phyloP scores from a whole-genome alignment of 2,329 filamentous ascomycete species.

The Mycocentrospora acerina region DNA sequence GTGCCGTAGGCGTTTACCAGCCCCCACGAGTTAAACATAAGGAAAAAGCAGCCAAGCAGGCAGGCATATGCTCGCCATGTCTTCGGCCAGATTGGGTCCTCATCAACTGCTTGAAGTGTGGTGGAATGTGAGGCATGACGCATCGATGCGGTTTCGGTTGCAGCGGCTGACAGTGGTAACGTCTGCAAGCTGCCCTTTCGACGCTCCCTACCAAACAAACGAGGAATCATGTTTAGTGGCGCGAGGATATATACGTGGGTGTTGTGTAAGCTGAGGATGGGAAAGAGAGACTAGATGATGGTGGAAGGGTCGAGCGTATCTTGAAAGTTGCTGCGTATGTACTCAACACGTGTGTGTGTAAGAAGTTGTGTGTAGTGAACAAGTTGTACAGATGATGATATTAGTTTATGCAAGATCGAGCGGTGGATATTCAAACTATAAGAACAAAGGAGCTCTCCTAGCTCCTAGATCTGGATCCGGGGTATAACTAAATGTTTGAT shows the following conservation, averaged over 20 bases:
- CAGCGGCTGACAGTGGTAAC: constrained; percentile 27
- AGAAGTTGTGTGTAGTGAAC: constrained; percentile 14
- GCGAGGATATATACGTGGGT: too few relatives aligned
- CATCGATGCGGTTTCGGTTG: constrained; percentile 27
- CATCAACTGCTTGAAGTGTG: constrained; percentile 11
- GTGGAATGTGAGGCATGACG: constrained; percentile 15
- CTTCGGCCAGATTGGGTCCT: constrained; percentile 47
- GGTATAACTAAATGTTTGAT: constrained; percentile 17
- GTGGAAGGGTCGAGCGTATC: not conserved
- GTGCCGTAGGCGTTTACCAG: constrained; percentile 54
- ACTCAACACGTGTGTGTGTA: constrained; percentile 23
- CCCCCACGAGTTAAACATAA: constrained; percentile 55
- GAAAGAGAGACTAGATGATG: too few relatives aligned
- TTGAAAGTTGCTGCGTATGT: constrained; percentile 6
- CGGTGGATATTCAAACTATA: constrained; percentile 16
- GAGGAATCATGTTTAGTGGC: constrained; percentile 20
- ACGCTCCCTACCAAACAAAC: constrained; percentile 18
- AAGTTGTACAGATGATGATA: constrained; percentile 13
- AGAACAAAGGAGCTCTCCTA: constrained; percentile 19
- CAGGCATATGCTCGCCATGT: constrained; percentile 49
- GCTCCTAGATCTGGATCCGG: constrained; percentile 16
- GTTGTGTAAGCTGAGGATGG: too few relatives aligned
- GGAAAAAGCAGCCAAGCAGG: constrained; percentile 51
- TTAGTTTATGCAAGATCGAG: constrained; percentile 2
- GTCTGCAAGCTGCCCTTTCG: constrained; percentile 21